phyloP scores from a whole-genome alignment of 176 grass and related monocot genomes.

The Microstegium vimineum region DNA sequence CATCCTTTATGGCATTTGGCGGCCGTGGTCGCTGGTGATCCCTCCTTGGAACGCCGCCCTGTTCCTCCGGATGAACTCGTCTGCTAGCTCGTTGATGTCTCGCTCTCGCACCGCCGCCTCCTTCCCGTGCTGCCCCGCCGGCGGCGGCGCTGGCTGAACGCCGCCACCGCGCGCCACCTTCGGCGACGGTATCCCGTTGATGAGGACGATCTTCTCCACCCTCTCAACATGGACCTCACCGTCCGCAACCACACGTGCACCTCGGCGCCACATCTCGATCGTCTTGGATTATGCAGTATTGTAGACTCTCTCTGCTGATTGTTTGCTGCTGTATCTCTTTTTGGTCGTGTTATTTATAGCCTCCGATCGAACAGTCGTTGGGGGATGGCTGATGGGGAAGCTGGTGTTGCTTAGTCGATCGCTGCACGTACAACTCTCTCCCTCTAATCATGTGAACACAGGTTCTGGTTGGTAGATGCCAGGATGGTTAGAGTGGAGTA shows the following conservation, averaged over 20 bases:
- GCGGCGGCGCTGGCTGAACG: neutral
- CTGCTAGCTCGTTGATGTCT: constrained; percentile 7
- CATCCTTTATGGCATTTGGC: neutral
- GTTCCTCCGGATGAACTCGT: neutral
- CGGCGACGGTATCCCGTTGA: no score
- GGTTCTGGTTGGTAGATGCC: neutral
- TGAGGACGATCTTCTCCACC: no score
- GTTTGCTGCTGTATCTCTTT: neutral
- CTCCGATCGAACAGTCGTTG: neutral
- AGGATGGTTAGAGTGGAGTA: neutral
- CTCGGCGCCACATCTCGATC: neutral
- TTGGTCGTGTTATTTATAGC: neutral
- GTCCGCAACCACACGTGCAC: neutral
- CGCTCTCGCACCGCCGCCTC: neutral
- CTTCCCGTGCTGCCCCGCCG: neutral
- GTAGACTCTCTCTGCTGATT: neutral
- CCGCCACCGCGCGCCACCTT: neutral
- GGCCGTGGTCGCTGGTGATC: no score
- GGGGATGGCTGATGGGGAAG: neutral
- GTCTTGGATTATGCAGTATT: no score
- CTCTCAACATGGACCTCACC: neutral
- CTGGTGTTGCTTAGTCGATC: neutral
- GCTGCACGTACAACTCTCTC: neutral
- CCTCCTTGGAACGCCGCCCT: neutral
- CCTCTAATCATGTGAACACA: neutral